Conservation (phyloP, 345 rosid species). For the Lumnitzera littorea region DNA sequence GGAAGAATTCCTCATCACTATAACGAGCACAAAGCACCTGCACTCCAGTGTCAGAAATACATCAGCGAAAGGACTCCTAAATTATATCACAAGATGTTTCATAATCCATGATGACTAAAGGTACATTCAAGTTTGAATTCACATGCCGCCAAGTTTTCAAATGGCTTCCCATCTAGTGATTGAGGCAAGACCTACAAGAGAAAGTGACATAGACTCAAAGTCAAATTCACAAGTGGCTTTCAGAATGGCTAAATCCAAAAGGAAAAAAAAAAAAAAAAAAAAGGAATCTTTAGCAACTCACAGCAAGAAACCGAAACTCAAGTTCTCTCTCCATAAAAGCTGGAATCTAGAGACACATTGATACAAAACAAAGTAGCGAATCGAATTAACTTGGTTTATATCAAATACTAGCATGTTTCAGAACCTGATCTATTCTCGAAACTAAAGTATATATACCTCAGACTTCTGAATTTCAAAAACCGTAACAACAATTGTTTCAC, state of each 20-base stretch:
- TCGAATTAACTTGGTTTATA: not conserved
- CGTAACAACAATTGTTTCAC: conserved; percentile 65
- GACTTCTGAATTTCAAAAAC: conserved; percentile 68
- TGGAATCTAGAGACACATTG: conserved; percentile 32
- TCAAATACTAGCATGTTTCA: too few species aligned
- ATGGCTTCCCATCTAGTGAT: conserved; percentile 64
- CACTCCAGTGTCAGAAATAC: not conserved
- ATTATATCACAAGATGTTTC: not conserved
- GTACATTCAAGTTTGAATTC: conserved; percentile 1
- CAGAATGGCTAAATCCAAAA: not conserved
- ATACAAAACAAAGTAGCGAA: not conserved
- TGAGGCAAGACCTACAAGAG: conserved; percentile 53
- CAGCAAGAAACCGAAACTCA: conserved; percentile 81
- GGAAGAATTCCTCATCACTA: conserved; percentile 74
- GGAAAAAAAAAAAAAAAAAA: not conserved
- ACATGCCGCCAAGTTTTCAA: conserved; percentile 53
- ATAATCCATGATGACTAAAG: too few species aligned
- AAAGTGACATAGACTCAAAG: not conserved
- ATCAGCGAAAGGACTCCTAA: not conserved
- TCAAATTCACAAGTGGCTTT: conserved; percentile 1
- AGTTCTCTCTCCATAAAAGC: conserved; percentile 79
- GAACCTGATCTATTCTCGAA: not conserved
- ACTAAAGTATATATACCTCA: conserved; percentile 37
- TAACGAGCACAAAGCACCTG: conserved; percentile 85
- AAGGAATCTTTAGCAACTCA: conserved; percentile 32